Evolutionary conservation across 352 stramenopile species (phyloP).

Genomic region (Pythium rhizo-oryzae): DNA sequence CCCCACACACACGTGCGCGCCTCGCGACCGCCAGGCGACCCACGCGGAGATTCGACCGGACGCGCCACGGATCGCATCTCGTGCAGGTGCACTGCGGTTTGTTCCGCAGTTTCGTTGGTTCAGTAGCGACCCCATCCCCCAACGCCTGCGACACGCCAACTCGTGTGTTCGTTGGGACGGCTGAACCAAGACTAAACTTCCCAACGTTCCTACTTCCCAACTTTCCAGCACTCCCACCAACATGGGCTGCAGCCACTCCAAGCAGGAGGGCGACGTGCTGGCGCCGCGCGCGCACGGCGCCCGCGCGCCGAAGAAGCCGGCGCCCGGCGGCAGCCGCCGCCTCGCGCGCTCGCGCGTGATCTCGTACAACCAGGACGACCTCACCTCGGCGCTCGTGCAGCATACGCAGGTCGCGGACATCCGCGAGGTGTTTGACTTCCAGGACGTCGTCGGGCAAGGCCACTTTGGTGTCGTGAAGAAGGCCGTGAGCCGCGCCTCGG

Average conservation of each 20-base stretch:
- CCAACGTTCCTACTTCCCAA: background rate
- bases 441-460: slow-evolving; percentile 62
- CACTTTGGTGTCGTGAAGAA: slow-evolving; percentile 76
- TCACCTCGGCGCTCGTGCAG: slow-evolving; percentile 77
- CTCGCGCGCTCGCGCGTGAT: slow-evolving; percentile 34
- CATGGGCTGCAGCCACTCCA: slow-evolving; percentile 71
- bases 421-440: slow-evolving; percentile 62
- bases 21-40: no score
- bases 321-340: background rate
- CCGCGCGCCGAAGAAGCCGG: background rate
- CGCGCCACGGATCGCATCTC: no score
- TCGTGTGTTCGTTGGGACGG: background rate
- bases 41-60: no score
- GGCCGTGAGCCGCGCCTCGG: slow-evolving; percentile 57
- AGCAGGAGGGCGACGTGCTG: slow-evolving; percentile 45
- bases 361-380: slow-evolving; percentile 55
- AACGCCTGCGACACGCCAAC: slow-evolving; percentile 1
- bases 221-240: background rate
- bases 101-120: no score
- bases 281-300: slow-evolving; percentile 32
- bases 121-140: no score
- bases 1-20: no score
- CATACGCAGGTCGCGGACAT: slow-evolving; percentile 79
- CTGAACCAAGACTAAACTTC: background rate
- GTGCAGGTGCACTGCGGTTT: no score